Percentiles rank a stretch among this genome's conserved stretches.
Evolutionary conservation across 2,329 filamentous ascomycete species (phyloP).

Genomic region (Sphaerulina musiva): DNA sequence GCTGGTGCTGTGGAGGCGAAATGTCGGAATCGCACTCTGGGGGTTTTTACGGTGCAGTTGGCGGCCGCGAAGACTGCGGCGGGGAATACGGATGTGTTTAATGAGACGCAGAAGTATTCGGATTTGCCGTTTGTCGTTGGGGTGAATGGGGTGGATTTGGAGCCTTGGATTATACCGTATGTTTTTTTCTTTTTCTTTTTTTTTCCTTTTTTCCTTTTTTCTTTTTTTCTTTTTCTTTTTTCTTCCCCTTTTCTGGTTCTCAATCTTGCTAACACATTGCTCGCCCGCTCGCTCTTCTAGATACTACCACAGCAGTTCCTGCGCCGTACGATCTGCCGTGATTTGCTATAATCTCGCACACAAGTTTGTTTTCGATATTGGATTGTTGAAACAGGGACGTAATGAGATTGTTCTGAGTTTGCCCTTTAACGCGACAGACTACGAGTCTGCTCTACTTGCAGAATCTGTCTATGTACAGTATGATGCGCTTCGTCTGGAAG

Average conservation of each 20-base stretch:
- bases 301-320: conserved; percentile 53
- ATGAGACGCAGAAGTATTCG: conserved; percentile 47
- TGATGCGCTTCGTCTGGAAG: conserved; percentile 56
- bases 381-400: conserved; percentile 44
- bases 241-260: background rate
- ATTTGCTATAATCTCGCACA: conserved; percentile 57
- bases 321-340: conserved; percentile 54
- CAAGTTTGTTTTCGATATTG: conserved; percentile 53
- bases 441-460: conserved; percentile 52
- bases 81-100: conserved; percentile 56
- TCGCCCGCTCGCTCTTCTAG: conserved; percentile 23
- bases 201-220: too few species aligned
- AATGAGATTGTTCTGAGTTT: conserved; percentile 54
- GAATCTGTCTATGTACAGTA: conserved; percentile 58
- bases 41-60: conserved; percentile 57
- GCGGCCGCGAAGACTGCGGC: conserved; percentile 57
- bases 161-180: conserved; percentile 54
- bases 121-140: conserved; percentile 49
- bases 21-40: conserved; percentile 37
- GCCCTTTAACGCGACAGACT: conserved; percentile 54
- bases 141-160: conserved; percentile 42
- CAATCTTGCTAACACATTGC: background rate
- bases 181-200: conserved; percentile 2
- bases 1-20: conserved; percentile 31
- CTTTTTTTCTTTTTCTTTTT: too few species aligned